These are phyloP conservation scores for Quercus dentata DNA, from an alignment of 306 rosid genomes.

Conservation along the genomic window DNA sequence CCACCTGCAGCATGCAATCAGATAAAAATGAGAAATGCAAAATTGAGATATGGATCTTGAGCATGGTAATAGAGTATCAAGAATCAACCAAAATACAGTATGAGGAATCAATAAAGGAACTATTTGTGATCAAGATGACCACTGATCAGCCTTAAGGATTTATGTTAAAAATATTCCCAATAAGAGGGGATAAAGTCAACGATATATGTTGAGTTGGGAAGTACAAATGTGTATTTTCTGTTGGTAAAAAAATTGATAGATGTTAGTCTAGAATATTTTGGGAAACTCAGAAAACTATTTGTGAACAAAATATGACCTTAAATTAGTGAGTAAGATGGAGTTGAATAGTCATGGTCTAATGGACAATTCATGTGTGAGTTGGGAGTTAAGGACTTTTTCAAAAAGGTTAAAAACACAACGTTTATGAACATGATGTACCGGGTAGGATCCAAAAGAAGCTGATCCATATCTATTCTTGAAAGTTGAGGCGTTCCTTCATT, in stretches of 20 bases:
- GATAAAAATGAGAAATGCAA: background rate
- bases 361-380: background rate
- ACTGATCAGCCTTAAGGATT: background rate
- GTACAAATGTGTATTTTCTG: background rate
- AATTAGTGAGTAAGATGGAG: background rate
- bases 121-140: background rate
- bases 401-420: background rate
- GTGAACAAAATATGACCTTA: background rate
- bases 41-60: background rate
- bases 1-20: constrained; percentile 43
- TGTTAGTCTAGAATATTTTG: background rate
- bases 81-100: no score
- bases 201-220: background rate
- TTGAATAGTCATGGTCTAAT: background rate
- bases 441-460: constrained; percentile 41
- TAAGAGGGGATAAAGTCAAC: background rate
- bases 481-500: constrained; percentile 29
- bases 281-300: background rate
- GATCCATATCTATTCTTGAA: constrained; percentile 46
- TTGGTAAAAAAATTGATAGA: background rate
- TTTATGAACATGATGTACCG: constrained; percentile 43
- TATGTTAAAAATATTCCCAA: background rate
- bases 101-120: background rate
- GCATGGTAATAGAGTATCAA: background rate
- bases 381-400: background rate